A percentile compares a stretch with the other conserved stretches of the same genome.
Conservation (phyloP, 306 rosid genomes). For the Urtica urens region DNA sequence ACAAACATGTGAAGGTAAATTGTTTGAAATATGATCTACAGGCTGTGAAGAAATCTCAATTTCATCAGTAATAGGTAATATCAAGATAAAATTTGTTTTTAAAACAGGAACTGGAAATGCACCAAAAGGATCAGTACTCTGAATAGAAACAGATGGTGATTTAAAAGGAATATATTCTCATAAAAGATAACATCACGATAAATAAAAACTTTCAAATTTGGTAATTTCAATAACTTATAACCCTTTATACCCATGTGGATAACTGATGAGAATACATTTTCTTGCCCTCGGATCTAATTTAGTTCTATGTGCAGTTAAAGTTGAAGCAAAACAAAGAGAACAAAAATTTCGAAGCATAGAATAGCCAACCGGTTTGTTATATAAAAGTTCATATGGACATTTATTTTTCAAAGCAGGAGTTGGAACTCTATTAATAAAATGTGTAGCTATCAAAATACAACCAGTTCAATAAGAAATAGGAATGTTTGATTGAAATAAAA, state of each 20-base stretch:
- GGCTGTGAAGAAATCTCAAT: no score
- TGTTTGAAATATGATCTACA: no score
- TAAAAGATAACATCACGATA: neutral
- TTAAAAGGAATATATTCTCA: neutral
- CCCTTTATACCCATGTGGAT: neutral
- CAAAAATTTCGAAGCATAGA: neutral
- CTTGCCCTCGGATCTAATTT: neutral
- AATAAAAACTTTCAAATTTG: neutral
- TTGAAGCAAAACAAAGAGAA: neutral
- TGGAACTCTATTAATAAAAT: no score
- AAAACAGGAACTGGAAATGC: neutral
- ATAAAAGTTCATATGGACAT: neutral
- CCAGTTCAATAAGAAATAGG: no score
- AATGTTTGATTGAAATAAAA: no score
- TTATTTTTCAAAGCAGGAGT: no score
- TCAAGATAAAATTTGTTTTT: no score
- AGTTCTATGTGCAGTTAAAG: neutral
- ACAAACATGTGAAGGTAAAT: no score
- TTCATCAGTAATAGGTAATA: no score
- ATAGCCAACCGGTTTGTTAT: neutral
- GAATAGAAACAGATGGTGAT: no score
- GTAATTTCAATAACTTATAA: neutral
- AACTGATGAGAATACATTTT: neutral
- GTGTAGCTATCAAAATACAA: no score
- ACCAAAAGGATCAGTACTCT: neutral